These are phyloP conservation scores for Jaltomata sinuosa DNA, from an alignment of 257 asterid species.

Conservation along the genomic window DNA sequence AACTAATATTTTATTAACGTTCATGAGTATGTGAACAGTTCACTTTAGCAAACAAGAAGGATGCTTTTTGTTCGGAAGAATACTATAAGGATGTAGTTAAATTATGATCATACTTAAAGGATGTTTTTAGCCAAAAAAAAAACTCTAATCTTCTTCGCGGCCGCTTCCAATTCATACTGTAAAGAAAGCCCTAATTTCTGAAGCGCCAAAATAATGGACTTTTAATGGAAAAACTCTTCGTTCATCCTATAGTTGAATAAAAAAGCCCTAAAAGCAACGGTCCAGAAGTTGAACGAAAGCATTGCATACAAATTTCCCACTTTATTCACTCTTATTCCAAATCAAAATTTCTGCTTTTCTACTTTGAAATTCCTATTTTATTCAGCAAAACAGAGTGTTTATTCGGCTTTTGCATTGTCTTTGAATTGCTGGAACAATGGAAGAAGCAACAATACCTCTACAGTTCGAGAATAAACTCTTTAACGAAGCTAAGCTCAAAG, in stretches of 20 bases:
- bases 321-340: neutral
- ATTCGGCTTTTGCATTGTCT: neutral
- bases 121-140: neutral
- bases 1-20: too few species aligned
- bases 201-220: neutral
- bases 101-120: neutral
- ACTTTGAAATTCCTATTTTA: neutral
- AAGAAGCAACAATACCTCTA: neutral
- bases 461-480: constrained; percentile 20
- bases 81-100: neutral
- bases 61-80: neutral
- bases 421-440: neutral
- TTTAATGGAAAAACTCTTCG: neutral
- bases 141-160: neutral
- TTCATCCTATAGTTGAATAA: neutral
- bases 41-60: neutral
- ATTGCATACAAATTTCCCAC: neutral
- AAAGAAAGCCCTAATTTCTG: neutral
- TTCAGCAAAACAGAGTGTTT: too few species aligned
- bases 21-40: neutral
- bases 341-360: neutral
- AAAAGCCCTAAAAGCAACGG: neutral
- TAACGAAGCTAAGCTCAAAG: constrained; percentile 60
- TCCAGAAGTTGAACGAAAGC: neutral
- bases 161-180: neutral